These are phyloP conservation scores for Mucor irregularis DNA, from an alignment of 371 early-diverging fungal species.

Conservation along the genomic window DNA sequence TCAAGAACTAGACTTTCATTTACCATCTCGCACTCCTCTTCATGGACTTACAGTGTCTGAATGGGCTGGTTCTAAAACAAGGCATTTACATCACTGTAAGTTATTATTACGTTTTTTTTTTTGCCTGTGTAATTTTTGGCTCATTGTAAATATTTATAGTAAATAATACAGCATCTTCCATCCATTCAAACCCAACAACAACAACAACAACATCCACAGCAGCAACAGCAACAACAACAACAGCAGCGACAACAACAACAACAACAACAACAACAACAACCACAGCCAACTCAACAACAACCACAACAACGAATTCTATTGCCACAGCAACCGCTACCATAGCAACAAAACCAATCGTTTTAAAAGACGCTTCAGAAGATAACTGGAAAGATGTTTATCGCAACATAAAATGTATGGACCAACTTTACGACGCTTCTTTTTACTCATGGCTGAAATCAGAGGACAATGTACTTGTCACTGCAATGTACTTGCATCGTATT, in stretches of 20 bases:
- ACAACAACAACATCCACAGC: background rate
- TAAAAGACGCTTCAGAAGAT: slow-evolving; percentile 14
- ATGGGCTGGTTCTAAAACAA: slow-evolving; percentile 33
- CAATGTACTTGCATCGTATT: slow-evolving; percentile 69
- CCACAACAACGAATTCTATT: background rate
- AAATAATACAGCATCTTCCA: background rate
- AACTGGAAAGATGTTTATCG: slow-evolving; percentile 66
- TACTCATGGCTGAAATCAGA: slow-evolving; percentile 73
- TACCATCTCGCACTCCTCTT: slow-evolving; percentile 34
- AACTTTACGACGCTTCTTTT: slow-evolving; percentile 71
- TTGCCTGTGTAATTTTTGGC: background rate
- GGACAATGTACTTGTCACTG: slow-evolving; percentile 71
- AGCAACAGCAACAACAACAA: background rate
- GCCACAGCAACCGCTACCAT: background rate
- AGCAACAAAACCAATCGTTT: slow-evolving; percentile 8
- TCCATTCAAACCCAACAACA: background rate
- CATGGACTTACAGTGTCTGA: slow-evolving; percentile 35
- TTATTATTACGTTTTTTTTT: background rate
- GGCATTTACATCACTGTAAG: slow-evolving; percentile 7
- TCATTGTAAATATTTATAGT: background rate
- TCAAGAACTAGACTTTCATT: slow-evolving; percentile 33
- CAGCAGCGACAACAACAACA: background rate
- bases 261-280: background rate
- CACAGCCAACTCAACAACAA: background rate
- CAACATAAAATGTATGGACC: slow-evolving; percentile 72